Evolutionary conservation across 2,329 filamentous ascomycete genomes (phyloP).

Genomic region (Hymenoscyphus occultus): DNA sequence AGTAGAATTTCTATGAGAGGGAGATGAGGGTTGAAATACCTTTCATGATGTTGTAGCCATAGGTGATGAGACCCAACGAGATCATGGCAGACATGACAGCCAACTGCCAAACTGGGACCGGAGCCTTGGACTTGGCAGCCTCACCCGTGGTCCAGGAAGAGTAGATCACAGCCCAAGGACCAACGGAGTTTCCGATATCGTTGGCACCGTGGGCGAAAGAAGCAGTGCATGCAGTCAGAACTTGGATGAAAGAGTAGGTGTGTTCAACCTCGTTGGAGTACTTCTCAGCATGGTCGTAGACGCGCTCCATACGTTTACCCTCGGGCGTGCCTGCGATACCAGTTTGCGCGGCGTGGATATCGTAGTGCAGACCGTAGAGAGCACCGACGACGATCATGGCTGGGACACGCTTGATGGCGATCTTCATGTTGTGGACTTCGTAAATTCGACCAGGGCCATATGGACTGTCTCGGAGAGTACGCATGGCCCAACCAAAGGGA

Average conservation of each 20-base stretch:
- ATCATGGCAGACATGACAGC: slow-evolving; percentile 64
- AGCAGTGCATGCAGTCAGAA: slow-evolving; percentile 50
- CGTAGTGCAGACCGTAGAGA: slow-evolving; percentile 77
- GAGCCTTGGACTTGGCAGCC: slow-evolving; percentile 57
- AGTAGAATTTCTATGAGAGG: slow-evolving; percentile 8
- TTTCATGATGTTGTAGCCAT: slow-evolving; percentile 84
- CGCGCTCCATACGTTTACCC: slow-evolving; percentile 65
- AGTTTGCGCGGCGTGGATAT: slow-evolving; percentile 73
- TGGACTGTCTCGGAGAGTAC: slow-evolving; percentile 69
- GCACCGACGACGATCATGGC: slow-evolving; percentile 60
- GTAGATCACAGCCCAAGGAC: slow-evolving; percentile 69
- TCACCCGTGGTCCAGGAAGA: slow-evolving; percentile 62
- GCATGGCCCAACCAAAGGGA: slow-evolving; percentile 81
- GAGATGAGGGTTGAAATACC: slow-evolving; percentile 43
- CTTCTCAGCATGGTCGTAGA: slow-evolving; percentile 62
- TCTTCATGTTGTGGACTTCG: slow-evolving; percentile 68
- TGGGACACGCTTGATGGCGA: slow-evolving; percentile 62
- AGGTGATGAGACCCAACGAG: slow-evolving; percentile 66
- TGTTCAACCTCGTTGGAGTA: slow-evolving; percentile 70
- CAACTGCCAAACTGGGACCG: slow-evolving; percentile 73
- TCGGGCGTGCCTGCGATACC: slow-evolving; percentile 71
- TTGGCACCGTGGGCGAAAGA: slow-evolving; percentile 68
- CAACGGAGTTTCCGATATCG: slow-evolving; percentile 70
- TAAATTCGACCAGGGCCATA: slow-evolving; percentile 71
- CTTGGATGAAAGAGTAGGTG: slow-evolving; percentile 51